phyloP scores from a whole-genome alignment of 805 yeast genomes.

The Saturnispora halmiae region DNA sequence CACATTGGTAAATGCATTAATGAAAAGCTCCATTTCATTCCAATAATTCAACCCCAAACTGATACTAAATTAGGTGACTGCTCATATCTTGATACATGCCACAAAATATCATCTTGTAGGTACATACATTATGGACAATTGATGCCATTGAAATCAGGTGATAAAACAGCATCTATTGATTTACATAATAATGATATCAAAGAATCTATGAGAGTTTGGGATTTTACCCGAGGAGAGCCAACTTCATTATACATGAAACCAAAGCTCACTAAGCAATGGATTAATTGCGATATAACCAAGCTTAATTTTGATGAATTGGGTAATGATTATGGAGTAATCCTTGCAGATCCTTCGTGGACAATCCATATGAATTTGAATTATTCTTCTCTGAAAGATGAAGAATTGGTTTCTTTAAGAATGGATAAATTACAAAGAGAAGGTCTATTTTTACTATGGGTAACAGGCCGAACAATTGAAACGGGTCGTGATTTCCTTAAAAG shows the following conservation, averaged over 20 bases:
- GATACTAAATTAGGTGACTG: constrained; percentile 78
- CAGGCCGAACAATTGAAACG: constrained; percentile 85
- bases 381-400: constrained; percentile 71
- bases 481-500: constrained; percentile 67
- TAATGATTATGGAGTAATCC: constrained; percentile 62
- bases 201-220: constrained; percentile 23
- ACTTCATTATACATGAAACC: constrained; percentile 19
- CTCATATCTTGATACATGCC: constrained; percentile 90
- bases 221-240: constrained; percentile 43
- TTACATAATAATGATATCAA: constrained; percentile 11
- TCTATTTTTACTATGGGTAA: constrained; percentile 80
- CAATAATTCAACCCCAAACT: constrained; percentile 49
- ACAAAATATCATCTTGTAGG: constrained; percentile 69
- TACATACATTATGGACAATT: constrained; percentile 67
- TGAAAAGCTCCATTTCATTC: constrained; percentile 43
- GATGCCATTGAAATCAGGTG: constrained; percentile 28
- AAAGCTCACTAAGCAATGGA: constrained; percentile 65
- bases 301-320: constrained; percentile 68
- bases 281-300: constrained; percentile 69
- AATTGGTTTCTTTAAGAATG: constrained; percentile 57
- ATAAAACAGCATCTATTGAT: constrained; percentile 1
- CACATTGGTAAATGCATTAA: constrained; percentile 26
- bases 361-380: constrained; percentile 81
- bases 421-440: constrained; percentile 75
- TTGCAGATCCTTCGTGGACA: constrained; percentile 96